Conservation (phyloP, 2,329 filamentous ascomycete species). For the Allantophomopsis lycopodina region DNA sequence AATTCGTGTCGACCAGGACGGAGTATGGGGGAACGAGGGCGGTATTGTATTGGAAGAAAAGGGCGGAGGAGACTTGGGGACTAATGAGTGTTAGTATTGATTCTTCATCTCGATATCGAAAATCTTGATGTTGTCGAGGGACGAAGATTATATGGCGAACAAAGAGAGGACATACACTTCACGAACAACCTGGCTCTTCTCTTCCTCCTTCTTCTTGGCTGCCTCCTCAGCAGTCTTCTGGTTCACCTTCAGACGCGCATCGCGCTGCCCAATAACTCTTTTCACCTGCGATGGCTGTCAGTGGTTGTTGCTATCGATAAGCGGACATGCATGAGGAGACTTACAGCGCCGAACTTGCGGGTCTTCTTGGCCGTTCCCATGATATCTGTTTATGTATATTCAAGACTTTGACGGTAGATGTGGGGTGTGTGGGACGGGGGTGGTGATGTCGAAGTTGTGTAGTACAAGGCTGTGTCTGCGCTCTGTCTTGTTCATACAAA, state of each 20-base stretch:
- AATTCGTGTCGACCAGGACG: conserved; percentile 79
- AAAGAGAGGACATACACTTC: conserved; percentile 40
- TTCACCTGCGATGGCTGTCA: conserved; percentile 40
- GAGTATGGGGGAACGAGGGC: conserved; percentile 42
- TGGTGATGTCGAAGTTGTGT: no score
- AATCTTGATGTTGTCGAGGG: neutral
- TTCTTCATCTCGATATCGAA: no score
- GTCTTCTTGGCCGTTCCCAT: conserved; percentile 90
- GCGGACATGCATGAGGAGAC: conserved; percentile 13
- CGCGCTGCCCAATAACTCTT: conserved; percentile 67
- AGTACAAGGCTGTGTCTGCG: no score
- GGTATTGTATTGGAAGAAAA: conserved; percentile 86
- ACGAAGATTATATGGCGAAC: neutral
- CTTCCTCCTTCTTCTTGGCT: conserved; percentile 36
- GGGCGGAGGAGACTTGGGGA: conserved; percentile 65
- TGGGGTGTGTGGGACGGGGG: no score
- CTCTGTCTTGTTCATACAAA: no score
- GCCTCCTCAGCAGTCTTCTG: conserved; percentile 52
- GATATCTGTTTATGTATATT: conserved; percentile 5
- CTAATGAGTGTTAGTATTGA: conserved; percentile 19
- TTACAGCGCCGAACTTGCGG: conserved; percentile 70
- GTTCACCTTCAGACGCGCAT: conserved; percentile 74
- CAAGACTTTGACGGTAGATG: no score
- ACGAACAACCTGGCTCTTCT: conserved; percentile 48
- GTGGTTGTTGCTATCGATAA: conserved; percentile 12